A percentile compares a stretch with the other conserved stretches of the same genome.
phyloP scores from a whole-genome alignment of 805 yeast genomes.

The Pichia cephalocereana region DNA sequence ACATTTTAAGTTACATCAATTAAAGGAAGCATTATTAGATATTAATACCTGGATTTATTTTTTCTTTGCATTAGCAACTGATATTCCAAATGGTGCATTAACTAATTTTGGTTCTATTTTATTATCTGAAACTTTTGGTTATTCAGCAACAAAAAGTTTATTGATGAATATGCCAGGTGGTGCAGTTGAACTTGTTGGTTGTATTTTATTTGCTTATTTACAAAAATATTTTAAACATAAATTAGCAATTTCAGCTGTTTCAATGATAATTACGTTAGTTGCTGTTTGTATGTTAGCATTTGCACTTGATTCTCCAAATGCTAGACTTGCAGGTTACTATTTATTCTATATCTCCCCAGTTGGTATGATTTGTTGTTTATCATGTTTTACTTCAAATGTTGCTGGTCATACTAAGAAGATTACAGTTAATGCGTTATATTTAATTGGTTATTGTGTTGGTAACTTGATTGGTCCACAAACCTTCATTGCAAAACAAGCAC shows the following conservation, averaged over 20 bases:
- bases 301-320: conserved; percentile 11
- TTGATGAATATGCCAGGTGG: conserved; percentile 22
- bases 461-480: conserved; percentile 69
- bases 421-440: conserved; percentile 45
- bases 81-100: conserved; percentile 31
- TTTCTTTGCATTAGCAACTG: conserved; percentile 17
- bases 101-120: conserved; percentile 38
- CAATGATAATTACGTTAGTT: conserved; percentile 9
- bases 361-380: conserved; percentile 23
- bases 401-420: conserved; percentile 73
- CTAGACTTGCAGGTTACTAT: conserved; percentile 24
- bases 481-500: conserved; percentile 49
- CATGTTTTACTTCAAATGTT: conserved; percentile 38
- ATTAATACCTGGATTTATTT: conserved; percentile 35
- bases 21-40: conserved; percentile 21
- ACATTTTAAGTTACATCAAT: conserved; percentile 22
- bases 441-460: conserved; percentile 61
- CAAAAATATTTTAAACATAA: conserved; percentile 19
- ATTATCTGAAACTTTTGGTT: conserved; percentile 24
- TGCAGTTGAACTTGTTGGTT: conserved; percentile 25
- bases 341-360: conserved; percentile 17
- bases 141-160: conserved; percentile 17
- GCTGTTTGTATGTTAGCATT: conserved; percentile 15
- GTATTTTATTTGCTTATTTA: conserved; percentile 24
- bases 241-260: conserved; percentile 15